These are phyloP conservation scores for Tetrapyrgos nigripes DNA, from an alignment of 1,284 basidiomycete species.

Conservation along the genomic window DNA sequence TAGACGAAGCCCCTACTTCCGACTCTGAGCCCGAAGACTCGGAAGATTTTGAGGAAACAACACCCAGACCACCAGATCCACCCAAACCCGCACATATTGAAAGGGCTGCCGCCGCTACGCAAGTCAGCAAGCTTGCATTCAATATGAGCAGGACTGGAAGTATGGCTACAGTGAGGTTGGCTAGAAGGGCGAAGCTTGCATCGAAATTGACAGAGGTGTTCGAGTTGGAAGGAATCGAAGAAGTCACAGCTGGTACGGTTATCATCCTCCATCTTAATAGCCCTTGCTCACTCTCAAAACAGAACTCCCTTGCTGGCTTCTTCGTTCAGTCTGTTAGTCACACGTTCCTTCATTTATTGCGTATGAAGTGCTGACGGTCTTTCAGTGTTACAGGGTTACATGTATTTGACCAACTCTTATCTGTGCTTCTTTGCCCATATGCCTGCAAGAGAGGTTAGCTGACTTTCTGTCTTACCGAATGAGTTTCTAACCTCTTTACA, in stretches of 20 bases:
- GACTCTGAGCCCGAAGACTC: conserved; percentile 44
- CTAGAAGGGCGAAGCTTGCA: conserved; percentile 76
- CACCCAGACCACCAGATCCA: conserved; percentile 44
- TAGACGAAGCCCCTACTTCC: conserved; percentile 30
- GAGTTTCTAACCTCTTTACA: conserved; percentile 35
- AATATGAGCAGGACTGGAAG: conserved; percentile 58
- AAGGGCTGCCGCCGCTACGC: background rate
- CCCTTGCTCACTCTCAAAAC: conserved; percentile 23
- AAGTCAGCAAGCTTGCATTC: conserved; percentile 6
- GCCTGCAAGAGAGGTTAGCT: conserved; percentile 80
- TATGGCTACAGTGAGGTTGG: conserved; percentile 73
- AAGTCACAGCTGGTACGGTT: conserved; percentile 79
- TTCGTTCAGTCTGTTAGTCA: conserved; percentile 85
- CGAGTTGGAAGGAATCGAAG: conserved; percentile 77
- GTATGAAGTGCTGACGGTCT: conserved; percentile 10
- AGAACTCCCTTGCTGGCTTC: conserved; percentile 90
- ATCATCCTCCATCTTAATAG: conserved; percentile 8
- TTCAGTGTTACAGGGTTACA: conserved; percentile 92
- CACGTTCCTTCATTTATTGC: conserved; percentile 7
- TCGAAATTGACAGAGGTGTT: conserved; percentile 89
- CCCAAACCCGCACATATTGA: conserved; percentile 12
- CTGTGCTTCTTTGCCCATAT: conserved; percentile 98
- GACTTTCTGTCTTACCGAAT: conserved; percentile 5
- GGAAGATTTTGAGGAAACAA: conserved; percentile 66
- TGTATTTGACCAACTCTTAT: conserved; percentile 93